Percentiles rank a stretch among this genome's conserved stretches.
phyloP scores from a whole-genome alignment of 1,139 yeast species.

The Suhomyces choctaworum region DNA sequence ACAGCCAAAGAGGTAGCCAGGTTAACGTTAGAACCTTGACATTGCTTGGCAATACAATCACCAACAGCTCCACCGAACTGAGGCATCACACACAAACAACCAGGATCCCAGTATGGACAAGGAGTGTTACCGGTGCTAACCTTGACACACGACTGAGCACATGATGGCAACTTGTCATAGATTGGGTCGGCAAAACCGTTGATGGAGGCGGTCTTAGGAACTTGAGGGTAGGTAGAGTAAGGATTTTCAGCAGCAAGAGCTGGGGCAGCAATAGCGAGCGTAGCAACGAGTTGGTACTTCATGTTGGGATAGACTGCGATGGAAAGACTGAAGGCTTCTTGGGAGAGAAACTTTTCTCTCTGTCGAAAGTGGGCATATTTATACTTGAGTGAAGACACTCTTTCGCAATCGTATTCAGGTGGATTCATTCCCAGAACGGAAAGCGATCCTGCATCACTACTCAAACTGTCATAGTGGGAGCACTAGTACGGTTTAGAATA shows the following conservation, averaged over 20 bases:
- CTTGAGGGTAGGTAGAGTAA: conserved; percentile 45
- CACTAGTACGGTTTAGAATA: no score
- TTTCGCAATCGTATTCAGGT: no score
- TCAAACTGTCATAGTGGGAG: no score
- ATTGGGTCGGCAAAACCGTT: conserved; percentile 58
- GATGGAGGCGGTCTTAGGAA: conserved; percentile 49
- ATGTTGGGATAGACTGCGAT: conserved; percentile 18
- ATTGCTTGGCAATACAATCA: conserved; percentile 42
- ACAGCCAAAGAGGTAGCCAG: conserved; percentile 41
- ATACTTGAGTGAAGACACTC: no score
- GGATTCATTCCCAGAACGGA: no score
- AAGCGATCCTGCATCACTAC: no score
- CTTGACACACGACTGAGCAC: conserved; percentile 45
- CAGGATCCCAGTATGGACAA: conserved; percentile 58
- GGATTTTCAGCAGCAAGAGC: conserved; percentile 16
- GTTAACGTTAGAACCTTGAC: conserved; percentile 34
- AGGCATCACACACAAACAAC: conserved; percentile 54
- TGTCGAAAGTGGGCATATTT: no score
- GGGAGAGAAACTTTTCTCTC: background rate
- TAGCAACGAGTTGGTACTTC: conserved; percentile 22
- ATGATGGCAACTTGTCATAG: conserved; percentile 38
- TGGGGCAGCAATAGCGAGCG: conserved; percentile 17
- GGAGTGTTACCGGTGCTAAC: conserved; percentile 32
- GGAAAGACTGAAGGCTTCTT: no score
- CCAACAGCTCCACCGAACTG: conserved; percentile 46